These are phyloP conservation scores for Nevesoporus exiguus DNA, from an alignment of 768 basidiomycete species.

Conservation along the genomic window DNA sequence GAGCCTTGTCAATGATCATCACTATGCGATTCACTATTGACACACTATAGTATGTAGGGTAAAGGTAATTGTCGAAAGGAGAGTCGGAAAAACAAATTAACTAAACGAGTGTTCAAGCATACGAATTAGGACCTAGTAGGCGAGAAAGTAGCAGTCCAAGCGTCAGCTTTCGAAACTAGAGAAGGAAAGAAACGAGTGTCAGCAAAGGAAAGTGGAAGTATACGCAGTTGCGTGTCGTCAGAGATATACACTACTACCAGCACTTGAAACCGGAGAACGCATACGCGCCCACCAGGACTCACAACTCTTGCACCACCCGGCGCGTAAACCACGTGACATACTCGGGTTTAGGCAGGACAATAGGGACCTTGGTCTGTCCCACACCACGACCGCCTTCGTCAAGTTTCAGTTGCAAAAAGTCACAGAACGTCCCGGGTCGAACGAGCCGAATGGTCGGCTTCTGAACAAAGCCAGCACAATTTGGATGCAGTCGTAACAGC, in stretches of 20 bases:
- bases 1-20: neutral
- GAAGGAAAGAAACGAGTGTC: conserved; percentile 20
- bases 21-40: conserved; percentile 12
- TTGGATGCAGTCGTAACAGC: neutral
- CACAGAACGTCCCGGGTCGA: neutral
- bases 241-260: too few species aligned
- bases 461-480: neutral
- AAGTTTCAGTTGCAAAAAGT: conserved; percentile 3
- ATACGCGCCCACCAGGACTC: too few species aligned
- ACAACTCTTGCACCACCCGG: neutral
- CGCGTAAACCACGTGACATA: neutral
- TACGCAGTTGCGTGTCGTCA: conserved; percentile 17
- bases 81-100: conserved; percentile 9
- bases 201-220: conserved; percentile 26
- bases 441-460: neutral
- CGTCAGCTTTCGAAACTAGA: conserved; percentile 7
- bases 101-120: conserved; percentile 25
- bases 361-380: neutral
- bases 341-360: neutral
- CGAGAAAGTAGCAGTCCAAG: conserved; percentile 2
- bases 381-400: neutral
- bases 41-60: conserved; percentile 15
- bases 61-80: conserved; percentile 13
- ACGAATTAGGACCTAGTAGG: neutral
- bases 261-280: too few species aligned